Evolutionary conservation across 495 filamentous ascomycete genomes (phyloP).

Genomic region (Penicillium manginii): DNA sequence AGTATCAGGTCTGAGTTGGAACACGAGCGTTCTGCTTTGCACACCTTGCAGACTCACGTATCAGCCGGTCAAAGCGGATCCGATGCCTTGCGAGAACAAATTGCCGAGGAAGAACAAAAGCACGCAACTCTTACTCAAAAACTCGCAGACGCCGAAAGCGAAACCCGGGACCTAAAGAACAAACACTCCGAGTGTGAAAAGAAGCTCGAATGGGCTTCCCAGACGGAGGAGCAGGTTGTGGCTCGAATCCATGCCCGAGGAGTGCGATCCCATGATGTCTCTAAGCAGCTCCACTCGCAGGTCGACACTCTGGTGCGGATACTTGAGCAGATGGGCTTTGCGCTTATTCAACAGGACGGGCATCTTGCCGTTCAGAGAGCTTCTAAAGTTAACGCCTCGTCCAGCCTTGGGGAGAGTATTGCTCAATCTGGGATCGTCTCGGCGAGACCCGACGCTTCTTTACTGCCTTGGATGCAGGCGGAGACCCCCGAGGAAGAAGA

Average conservation of each 20-base stretch:
- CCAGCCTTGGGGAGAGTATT: constrained; percentile 61
- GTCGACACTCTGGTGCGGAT: constrained; percentile 76
- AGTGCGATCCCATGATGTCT: constrained; percentile 74
- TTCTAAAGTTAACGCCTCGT: constrained; percentile 66
- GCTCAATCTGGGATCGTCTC: constrained; percentile 60
- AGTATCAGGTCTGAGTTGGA: constrained; percentile 66
- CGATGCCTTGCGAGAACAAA: constrained; percentile 69
- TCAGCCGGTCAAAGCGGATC: constrained; percentile 79
- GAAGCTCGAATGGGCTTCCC: constrained; percentile 56
- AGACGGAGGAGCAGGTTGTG: constrained; percentile 49
- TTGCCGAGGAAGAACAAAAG: constrained; percentile 71
- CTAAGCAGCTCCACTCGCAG: constrained; percentile 75
- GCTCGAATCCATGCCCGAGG: constrained; percentile 65
- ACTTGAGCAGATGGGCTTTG: constrained; percentile 83
- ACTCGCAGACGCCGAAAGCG: constrained; percentile 66
- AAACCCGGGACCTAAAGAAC: constrained; percentile 67
- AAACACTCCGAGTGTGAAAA: constrained; percentile 64
- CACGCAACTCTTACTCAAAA: constrained; percentile 63
- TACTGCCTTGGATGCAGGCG: constrained; percentile 79
- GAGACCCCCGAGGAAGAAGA: constrained; percentile 67
- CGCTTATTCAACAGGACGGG: constrained; percentile 72
- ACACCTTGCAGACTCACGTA: constrained; percentile 66
- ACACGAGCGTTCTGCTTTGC: constrained; percentile 66
- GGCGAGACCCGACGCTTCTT: constrained; percentile 60
- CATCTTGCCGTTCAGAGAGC: constrained; percentile 75